Conservation (phyloP, 805 yeast species). For the Candida alai region DNA sequence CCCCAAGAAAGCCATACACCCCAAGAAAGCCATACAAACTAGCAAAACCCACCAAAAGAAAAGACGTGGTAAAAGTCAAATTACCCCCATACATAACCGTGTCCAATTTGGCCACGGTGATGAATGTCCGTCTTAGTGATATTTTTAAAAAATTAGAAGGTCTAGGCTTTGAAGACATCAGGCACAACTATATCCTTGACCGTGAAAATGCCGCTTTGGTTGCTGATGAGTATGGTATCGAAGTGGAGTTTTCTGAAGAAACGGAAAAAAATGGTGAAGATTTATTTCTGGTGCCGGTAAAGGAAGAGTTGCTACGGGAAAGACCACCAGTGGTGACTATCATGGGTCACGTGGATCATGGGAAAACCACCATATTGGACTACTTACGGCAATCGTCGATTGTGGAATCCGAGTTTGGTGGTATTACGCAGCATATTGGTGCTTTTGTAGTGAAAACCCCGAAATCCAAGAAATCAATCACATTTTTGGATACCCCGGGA, state of each 20-base stretch:
- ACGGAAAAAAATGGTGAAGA: slow-evolving; percentile 58
- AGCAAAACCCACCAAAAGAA: slow-evolving; percentile 12
- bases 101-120: slow-evolving; percentile 68
- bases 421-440: slow-evolving; percentile 97
- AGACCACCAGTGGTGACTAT: slow-evolving; percentile 95
- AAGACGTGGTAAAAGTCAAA: slow-evolving; percentile 24
- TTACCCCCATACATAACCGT: slow-evolving; percentile 80
- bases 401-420: slow-evolving; percentile 86
- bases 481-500: slow-evolving; percentile 96
- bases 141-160: slow-evolving; percentile 55
- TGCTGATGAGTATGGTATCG: slow-evolving; percentile 85
- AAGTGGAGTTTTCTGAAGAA: slow-evolving; percentile 51
- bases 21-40: slow-evolving; percentile 8
- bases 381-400: slow-evolving; percentile 79
- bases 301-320: slow-evolving; percentile 45
- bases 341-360: slow-evolving; percentile 99
- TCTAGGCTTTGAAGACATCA: slow-evolving; percentile 69
- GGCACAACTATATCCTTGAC: slow-evolving; percentile 78
- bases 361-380: slow-evolving; percentile 92
- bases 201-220: slow-evolving; percentile 81
- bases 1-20: too few species aligned
- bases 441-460: slow-evolving; percentile 90
- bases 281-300: slow-evolving; percentile 52
- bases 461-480: slow-evolving; percentile 65
- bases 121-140: slow-evolving; percentile 60